Conservation (phyloP, 371 early-diverging fungal species). For the Mucor plumbeus region DNA sequence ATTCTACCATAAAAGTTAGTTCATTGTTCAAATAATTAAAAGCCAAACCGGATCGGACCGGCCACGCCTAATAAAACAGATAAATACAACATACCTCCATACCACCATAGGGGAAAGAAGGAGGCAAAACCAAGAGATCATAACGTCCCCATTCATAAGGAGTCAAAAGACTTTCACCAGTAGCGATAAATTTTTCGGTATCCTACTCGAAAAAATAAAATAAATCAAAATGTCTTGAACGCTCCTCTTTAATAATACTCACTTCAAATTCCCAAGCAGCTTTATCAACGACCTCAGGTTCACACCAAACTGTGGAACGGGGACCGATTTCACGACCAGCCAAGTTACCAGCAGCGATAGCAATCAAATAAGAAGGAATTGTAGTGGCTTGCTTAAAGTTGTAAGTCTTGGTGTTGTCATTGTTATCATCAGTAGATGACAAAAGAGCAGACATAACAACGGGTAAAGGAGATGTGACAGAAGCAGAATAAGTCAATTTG, state of each 20-base stretch:
- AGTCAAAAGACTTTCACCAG: constrained; percentile 85
- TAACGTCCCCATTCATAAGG: constrained; percentile 97
- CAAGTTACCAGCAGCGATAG: constrained; percentile 91
- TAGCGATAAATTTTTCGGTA: constrained; percentile 86
- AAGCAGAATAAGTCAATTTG: constrained; percentile 90
- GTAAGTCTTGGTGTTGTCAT: constrained; percentile 55
- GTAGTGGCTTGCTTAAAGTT: constrained; percentile 75
- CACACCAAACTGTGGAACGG: constrained; percentile 93
- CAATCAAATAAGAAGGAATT: constrained; percentile 93
- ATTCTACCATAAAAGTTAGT: constrained; percentile 57
- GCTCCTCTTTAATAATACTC: constrained; percentile 9
- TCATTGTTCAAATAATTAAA: background rate
- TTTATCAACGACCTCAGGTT: constrained; percentile 89
- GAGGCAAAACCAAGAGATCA: constrained; percentile 88
- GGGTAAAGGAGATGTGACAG: constrained; percentile 65
- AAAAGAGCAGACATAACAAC: constrained; percentile 52
- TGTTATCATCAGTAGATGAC: constrained; percentile 47
- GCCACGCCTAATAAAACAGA: constrained; percentile 13
- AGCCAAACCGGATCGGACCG: constrained; percentile 25
- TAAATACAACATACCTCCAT: constrained; percentile 78
- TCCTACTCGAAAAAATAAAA: constrained; percentile 42
- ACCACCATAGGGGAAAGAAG: constrained; percentile 93
- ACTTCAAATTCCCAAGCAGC: constrained; percentile 93
- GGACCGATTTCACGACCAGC: constrained; percentile 84
- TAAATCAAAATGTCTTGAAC: background rate